These are phyloP conservation scores for Metarhizium rileyi DNA, from an alignment of 2,329 filamentous ascomycete species.

Conservation along the genomic window DNA sequence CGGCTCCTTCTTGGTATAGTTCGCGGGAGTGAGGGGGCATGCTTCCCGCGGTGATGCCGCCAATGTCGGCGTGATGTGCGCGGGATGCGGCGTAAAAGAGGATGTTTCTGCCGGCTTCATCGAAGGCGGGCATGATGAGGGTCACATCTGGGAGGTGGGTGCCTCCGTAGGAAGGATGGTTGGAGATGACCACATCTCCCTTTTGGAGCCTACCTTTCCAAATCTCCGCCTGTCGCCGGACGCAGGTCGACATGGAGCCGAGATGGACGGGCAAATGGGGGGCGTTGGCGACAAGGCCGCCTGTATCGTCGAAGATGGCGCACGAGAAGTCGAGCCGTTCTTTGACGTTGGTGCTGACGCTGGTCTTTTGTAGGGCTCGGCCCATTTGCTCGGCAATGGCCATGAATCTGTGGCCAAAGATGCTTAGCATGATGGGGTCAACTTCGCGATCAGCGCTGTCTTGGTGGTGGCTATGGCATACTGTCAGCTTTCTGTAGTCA, in stretches of 20 bases:
- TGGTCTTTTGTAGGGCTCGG: slow-evolving; percentile 68
- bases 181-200: slow-evolving; percentile 74
- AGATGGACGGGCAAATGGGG: slow-evolving; percentile 74
- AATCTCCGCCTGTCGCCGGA: slow-evolving; percentile 66
- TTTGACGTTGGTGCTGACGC: slow-evolving; percentile 73
- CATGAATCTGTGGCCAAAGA: slow-evolving; percentile 80
- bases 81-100: slow-evolving; percentile 75
- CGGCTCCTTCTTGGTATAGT: slow-evolving; percentile 52
- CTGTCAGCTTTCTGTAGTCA: neutral
- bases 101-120: slow-evolving; percentile 52
- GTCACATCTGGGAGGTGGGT: slow-evolving; percentile 79
- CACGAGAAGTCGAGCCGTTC: slow-evolving; percentile 77
- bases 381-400: slow-evolving; percentile 82
- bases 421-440: slow-evolving; percentile 68
- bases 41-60: slow-evolving; percentile 68
- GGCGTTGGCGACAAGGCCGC: slow-evolving; percentile 68
- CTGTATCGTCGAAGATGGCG: slow-evolving; percentile 66
- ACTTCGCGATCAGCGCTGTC: slow-evolving; percentile 28
- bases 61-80: slow-evolving; percentile 79
- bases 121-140: slow-evolving; percentile 70
- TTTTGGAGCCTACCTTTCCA: slow-evolving; percentile 69
- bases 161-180: slow-evolving; percentile 74
- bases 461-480: slow-evolving; percentile 12
- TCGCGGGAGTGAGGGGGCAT: slow-evolving; percentile 69
- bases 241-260: slow-evolving; percentile 75